Evolutionary conservation across 495 filamentous ascomycete species (phyloP).

Genomic region (Aspergillus nanangensis): DNA sequence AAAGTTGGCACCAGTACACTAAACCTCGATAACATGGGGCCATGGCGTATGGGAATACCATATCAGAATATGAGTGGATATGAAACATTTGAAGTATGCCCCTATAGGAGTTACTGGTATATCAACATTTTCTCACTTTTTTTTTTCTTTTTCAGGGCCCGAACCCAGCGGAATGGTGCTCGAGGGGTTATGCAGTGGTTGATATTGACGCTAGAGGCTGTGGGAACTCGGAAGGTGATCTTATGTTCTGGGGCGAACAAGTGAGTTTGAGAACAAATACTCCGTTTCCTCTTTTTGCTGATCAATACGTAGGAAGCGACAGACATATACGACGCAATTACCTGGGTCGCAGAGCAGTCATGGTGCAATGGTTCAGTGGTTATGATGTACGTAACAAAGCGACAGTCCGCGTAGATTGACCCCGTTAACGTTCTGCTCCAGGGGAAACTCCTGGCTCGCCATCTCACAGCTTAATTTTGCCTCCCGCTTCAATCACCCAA

Average conservation of each 20-base stretch:
- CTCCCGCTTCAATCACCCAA: conserved; percentile 25
- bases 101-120: not conserved
- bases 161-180: conserved; percentile 35
- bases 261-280: not conserved
- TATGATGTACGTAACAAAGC: conserved; percentile 1
- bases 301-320: conserved; percentile 1
- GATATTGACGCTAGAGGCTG: conserved; percentile 34
- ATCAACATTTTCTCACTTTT: not conserved
- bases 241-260: conserved; percentile 18
- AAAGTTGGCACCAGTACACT: conserved; percentile 19
- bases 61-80: conserved; percentile 11
- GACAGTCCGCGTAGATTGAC: not conserved
- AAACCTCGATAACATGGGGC: conserved; percentile 11
- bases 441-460: conserved; percentile 24
- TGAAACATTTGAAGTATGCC: conserved; percentile 31
- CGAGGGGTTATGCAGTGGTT: conserved; percentile 37
- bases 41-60: conserved; percentile 15
- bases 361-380: conserved; percentile 22
- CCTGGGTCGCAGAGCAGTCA: conserved; percentile 6
- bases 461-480: conserved; percentile 31
- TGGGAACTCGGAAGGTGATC: conserved; percentile 26
- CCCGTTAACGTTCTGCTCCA: not conserved
- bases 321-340: conserved; percentile 17
- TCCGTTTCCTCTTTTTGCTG: not conserved
- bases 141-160: conserved; percentile 14